A percentile compares a stretch with the other conserved stretches of the same genome.
These are phyloP conservation scores for Paraglomus occultum DNA, from an alignment of 192 early-diverging fungal genomes.

Conservation along the genomic window DNA sequence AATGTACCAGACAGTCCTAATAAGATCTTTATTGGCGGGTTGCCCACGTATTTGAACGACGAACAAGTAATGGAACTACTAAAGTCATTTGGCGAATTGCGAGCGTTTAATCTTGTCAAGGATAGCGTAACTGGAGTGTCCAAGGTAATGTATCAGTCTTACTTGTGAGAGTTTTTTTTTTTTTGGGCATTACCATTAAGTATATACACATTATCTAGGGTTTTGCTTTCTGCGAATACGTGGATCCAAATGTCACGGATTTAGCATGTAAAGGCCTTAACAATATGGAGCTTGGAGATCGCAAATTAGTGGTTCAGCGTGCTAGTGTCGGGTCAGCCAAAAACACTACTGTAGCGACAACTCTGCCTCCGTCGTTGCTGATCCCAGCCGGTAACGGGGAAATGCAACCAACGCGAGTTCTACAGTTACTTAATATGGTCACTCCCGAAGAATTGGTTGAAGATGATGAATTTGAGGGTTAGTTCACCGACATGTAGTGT, in stretches of 20 bases:
- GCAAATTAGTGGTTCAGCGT: slow-evolving; percentile 90
- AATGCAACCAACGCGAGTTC: slow-evolving; percentile 70
- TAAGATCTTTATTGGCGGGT: slow-evolving; percentile 93
- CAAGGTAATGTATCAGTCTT: slow-evolving; percentile 49
- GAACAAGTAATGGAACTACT: slow-evolving; percentile 94
- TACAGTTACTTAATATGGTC: slow-evolving; percentile 97
- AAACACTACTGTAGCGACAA: slow-evolving; percentile 36
- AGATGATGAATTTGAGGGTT: slow-evolving; percentile 84
- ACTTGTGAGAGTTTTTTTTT: background rate
- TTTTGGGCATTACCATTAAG: background rate
- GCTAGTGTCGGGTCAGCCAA: slow-evolving; percentile 82
- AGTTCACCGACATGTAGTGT: background rate
- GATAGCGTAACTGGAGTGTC: slow-evolving; percentile 72
- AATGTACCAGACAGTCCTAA: slow-evolving; percentile 88
- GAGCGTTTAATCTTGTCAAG: slow-evolving; percentile 91
- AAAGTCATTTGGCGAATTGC: slow-evolving; percentile 90
- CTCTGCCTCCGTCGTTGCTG: slow-evolving; percentile 47
- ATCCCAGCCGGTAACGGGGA: slow-evolving; percentile 50
- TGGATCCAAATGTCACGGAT: slow-evolving; percentile 84
- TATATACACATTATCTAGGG: slow-evolving; percentile 50
- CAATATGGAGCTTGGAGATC: slow-evolving; percentile 93
- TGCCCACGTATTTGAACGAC: slow-evolving; percentile 85
- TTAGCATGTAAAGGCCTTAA: slow-evolving; percentile 93
- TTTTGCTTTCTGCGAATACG: slow-evolving; percentile 97
- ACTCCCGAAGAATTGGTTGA: slow-evolving; percentile 79